Conservation (phyloP, 208 protist species). For the Acanthamoeba comandoni region DNA sequence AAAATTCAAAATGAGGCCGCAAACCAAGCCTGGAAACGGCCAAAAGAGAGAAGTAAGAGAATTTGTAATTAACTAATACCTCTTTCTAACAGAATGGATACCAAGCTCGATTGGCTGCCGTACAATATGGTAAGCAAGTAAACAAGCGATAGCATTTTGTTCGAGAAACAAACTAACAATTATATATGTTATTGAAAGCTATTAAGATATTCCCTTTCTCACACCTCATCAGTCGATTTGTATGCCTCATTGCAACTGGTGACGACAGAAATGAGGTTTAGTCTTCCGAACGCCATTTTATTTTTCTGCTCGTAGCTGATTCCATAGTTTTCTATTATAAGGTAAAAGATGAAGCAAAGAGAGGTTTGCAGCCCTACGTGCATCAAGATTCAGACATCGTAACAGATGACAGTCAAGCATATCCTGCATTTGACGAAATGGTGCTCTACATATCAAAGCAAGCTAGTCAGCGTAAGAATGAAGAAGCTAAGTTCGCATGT, state of each 20-base stretch:
- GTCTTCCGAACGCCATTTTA: neutral
- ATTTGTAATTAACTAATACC: neutral
- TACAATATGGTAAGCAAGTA: constrained; percentile 45
- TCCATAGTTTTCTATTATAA: neutral
- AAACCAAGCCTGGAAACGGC: no score
- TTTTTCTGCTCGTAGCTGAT: neutral
- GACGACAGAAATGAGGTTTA: constrained; percentile 54
- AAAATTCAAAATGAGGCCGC: no score
- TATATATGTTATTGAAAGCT: neutral
- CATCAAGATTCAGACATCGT: constrained; percentile 56
- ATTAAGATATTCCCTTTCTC: constrained; percentile 72
- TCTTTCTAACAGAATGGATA: neutral
- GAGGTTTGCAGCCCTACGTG: constrained; percentile 32
- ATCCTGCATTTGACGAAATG: constrained; percentile 42
- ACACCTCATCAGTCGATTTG: constrained; percentile 49
- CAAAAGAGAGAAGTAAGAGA: no score
- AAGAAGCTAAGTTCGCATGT: neutral
- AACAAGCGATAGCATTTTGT: neutral
- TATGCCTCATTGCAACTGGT: constrained; percentile 8
- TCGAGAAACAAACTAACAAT: neutral
- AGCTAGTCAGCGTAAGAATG: neutral
- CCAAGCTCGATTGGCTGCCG: constrained; percentile 22
- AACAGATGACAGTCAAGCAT: constrained; percentile 45
- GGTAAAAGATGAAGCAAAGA: constrained; percentile 65
- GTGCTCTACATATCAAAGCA: constrained; percentile 35